Percentiles rank a stretch among this genome's conserved stretches.
Conservation (phyloP, 305 asterid genomes). For the Fraxinus sp. region DNA sequence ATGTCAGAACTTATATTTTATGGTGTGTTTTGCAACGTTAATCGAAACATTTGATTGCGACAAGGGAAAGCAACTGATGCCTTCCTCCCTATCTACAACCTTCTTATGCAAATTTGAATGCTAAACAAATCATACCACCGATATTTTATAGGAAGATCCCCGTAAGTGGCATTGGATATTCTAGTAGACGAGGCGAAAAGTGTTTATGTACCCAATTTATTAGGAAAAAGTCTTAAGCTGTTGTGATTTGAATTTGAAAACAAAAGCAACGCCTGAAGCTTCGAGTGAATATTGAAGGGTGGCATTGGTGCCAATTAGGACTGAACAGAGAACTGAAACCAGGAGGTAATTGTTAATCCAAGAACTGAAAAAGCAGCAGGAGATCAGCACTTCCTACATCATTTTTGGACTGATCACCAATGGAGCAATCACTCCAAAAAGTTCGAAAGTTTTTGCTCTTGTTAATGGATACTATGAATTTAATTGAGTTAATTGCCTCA, state of each 20-base stretch:
- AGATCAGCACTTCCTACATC: too few relatives aligned
- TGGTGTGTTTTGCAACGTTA: background rate
- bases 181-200: background rate
- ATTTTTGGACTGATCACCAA: too few relatives aligned
- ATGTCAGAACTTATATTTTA: background rate
- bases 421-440: too few relatives aligned
- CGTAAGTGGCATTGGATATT: background rate
- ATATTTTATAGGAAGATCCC: background rate
- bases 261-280: background rate
- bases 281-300: background rate
- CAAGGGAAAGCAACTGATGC: background rate
- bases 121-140: background rate
- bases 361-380: too few relatives aligned
- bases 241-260: background rate
- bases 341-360: background rate
- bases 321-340: background rate
- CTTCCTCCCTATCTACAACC: background rate
- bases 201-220: background rate
- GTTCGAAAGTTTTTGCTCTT: too few relatives aligned
- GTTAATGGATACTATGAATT: too few relatives aligned
- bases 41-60: background rate
- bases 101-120: background rate
- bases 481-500: too few relatives aligned
- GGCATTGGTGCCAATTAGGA: background rate
- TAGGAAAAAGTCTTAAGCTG: background rate